These are phyloP conservation scores for Diplotaxis tenuifolia DNA, from an alignment of 345 rosid species.

Conservation along the genomic window DNA sequence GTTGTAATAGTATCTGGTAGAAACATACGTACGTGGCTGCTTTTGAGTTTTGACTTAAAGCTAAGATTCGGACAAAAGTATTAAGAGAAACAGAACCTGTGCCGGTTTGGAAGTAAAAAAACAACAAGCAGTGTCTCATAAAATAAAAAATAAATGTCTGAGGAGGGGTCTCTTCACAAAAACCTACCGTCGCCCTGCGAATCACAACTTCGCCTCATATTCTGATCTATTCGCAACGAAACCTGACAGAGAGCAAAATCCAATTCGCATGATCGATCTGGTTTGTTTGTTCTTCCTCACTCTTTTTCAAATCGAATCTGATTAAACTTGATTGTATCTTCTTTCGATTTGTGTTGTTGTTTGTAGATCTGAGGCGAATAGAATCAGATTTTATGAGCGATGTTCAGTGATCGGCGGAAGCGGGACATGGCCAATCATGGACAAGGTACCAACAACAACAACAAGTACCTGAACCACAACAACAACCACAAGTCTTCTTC, in stretches of 20 bases:
- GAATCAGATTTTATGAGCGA: constrained; percentile 33
- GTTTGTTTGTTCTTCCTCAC: background rate
- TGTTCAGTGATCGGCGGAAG: constrained; percentile 56
- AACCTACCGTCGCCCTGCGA: background rate
- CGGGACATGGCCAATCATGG: constrained; percentile 90
- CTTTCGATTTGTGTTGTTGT: background rate
- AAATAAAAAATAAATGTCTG: background rate
- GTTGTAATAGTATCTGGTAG: background rate
- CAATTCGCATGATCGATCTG: background rate
- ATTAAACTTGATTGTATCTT: background rate
- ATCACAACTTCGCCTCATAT: background rate
- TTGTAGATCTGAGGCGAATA: background rate
- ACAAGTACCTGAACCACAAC: constrained; percentile 62
- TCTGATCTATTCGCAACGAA: background rate
- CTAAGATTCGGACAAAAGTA: background rate
- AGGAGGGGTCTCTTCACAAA: background rate
- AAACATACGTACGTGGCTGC: background rate
- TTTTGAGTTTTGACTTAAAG: background rate
- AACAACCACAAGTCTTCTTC: constrained; percentile 36
- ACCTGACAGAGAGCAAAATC: background rate
- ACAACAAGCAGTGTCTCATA: background rate
- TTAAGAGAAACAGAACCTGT: background rate
- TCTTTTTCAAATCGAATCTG: background rate
- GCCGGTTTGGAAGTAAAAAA: background rate
- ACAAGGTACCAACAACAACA: constrained; percentile 60